Evolutionary conservation across 2,329 filamentous ascomycete genomes (phyloP).

Genomic region (Stagonosporopsis rhizophila): DNA sequence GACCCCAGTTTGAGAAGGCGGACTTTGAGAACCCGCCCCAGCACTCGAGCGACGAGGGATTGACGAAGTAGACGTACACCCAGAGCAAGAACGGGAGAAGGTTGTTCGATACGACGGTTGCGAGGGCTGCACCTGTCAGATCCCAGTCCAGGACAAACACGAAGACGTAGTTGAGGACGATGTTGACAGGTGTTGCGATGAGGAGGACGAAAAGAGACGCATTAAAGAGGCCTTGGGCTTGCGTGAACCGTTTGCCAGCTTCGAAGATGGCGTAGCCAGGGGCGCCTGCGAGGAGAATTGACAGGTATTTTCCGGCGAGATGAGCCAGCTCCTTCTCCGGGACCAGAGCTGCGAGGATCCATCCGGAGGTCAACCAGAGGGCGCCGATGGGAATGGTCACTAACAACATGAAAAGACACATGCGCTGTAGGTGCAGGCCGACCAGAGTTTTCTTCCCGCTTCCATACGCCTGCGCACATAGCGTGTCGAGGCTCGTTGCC

Average conservation of each 20-base stretch:
- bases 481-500: constrained; percentile 59
- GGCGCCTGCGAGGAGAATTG: constrained; percentile 57
- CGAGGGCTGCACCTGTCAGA: constrained; percentile 60
- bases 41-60: constrained; percentile 52
- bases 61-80: constrained; percentile 54
- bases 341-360: constrained; percentile 56
- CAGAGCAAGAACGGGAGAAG: constrained; percentile 58
- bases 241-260: constrained; percentile 62
- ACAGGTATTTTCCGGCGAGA: constrained; percentile 59
- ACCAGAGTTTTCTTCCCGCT: constrained; percentile 58
- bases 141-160: constrained; percentile 53
- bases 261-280: constrained; percentile 64
- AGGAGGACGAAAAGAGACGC: constrained; percentile 58
- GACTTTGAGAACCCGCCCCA: constrained; percentile 78
- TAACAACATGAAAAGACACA: constrained; percentile 59
- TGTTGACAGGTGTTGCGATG: constrained; percentile 58
- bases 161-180: constrained; percentile 59
- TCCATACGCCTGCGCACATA: constrained; percentile 61
- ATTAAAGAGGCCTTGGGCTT: constrained; percentile 63
- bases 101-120: constrained; percentile 58
- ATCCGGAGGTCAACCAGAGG: constrained; percentile 59
- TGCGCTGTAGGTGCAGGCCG: constrained; percentile 61
- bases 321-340: constrained; percentile 57
- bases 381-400: constrained; percentile 58
- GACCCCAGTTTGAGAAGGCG: constrained; percentile 76